These are phyloP conservation scores for Fusarium dimerum DNA, from an alignment of 2,329 filamentous ascomycete genomes.

Conservation along the genomic window DNA sequence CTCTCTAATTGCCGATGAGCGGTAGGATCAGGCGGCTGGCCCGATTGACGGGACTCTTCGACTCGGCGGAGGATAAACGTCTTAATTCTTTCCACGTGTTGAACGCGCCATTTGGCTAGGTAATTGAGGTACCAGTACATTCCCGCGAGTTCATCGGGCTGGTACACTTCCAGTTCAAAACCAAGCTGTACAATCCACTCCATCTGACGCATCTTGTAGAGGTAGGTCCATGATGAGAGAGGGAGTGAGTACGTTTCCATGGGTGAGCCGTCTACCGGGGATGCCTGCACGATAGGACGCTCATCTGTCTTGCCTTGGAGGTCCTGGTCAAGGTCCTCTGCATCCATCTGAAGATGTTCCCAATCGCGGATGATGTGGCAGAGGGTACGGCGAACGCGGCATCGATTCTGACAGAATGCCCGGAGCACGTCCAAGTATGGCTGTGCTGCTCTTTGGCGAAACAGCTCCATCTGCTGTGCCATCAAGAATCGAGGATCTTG, in stretches of 20 bases:
- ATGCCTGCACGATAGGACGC: conserved; percentile 53
- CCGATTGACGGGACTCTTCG: conserved; percentile 28
- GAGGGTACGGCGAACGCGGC: conserved; percentile 84
- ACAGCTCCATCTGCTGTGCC: conserved; percentile 71
- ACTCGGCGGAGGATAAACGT: conserved; percentile 56
- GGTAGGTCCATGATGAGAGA: conserved; percentile 84
- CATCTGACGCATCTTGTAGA: conserved; percentile 88
- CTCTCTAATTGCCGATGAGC: conserved; percentile 47
- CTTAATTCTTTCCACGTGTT: conserved; percentile 73
- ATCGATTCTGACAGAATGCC: conserved; percentile 85
- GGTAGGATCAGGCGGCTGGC: conserved; percentile 20
- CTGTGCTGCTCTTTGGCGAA: conserved; percentile 61
- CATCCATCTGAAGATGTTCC: conserved; percentile 80
- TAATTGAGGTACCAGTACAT: conserved; percentile 93
- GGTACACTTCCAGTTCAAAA: conserved; percentile 91
- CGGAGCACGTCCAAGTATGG: conserved; percentile 83
- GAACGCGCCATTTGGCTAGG: conserved; percentile 65
- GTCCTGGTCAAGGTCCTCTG: conserved; percentile 72
- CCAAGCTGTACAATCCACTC: conserved; percentile 87
- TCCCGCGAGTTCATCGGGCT: conserved; percentile 76
- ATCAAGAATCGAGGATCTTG: conserved; percentile 74
- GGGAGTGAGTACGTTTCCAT: conserved; percentile 66
- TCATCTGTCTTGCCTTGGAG: conserved; percentile 64
- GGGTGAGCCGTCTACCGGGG: conserved; percentile 36
- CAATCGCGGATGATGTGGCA: conserved; percentile 81